Evolutionary conservation across 805 yeast genomes (phyloP), one percentile per base, ranked within the genome.

Genomic region (Zygosaccharomyces siamensis): DNA sequence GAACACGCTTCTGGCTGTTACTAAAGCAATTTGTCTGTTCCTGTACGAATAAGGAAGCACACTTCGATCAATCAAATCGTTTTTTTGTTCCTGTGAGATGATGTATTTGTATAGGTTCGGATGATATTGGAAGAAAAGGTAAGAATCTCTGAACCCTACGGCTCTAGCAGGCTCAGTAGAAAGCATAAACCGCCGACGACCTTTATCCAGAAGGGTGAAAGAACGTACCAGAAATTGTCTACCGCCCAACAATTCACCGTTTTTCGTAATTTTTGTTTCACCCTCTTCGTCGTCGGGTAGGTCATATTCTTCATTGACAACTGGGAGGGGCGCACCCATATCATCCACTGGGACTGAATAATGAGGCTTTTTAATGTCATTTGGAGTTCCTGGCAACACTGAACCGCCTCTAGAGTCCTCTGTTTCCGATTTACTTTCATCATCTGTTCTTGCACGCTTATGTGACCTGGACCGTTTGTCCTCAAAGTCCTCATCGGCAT

Each of bases 151-250:
- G 70, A 89, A 87, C 3, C 97, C 98, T 52, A 92, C 89, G 60
- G 92, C 81, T 57, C 98, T 78, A 1, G 99, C 97, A 2, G 97
- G 96, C 63, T 93, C 99, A 0, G 98, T 90, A 2, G 96, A 84
- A 42, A 93, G 78, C 96, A 92, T 90, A 67, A 80, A 93, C 49
- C 83, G 73, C 55, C 83, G 75, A 18, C 81, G 79, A 7, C 96
- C 97, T 30, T 57, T 70, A 14, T 69, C 71, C 20, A 57, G 49
- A 7, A 85, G 72, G 5, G 81, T 82, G 66, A 86, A 86, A 0
- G 85, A 77, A 51, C 83, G 78, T 47, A 84, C 81, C 50, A 90
- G 75, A 70, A 78, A 92, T 59, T 80, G 79, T 54, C 97, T 77
- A 14, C 81, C 90, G 3, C 86, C 95, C 39, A 67, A 63, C 50